Base-by-base conservation (phyloP, 768 basidiomycete species). In the Paxillus involutus region DNA sequence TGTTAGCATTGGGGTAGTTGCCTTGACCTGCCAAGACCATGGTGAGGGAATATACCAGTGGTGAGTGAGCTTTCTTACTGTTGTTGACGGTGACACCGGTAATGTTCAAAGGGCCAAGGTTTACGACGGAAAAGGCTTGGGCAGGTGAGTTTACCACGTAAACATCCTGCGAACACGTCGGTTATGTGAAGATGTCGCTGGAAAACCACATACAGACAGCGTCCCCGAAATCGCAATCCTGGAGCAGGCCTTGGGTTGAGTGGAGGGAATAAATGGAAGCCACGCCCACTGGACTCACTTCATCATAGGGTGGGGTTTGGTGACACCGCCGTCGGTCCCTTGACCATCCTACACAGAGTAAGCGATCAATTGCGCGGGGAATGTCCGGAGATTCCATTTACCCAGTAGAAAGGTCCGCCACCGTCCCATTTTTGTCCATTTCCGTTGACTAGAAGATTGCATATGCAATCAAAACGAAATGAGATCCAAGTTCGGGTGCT, bases 41-140 rank as follows among this genome's bases (percentile, higher is more conserved):
- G 9, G 26, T 40, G 6, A 24, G 53, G 43, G 12, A 45, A 44
- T 19, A 14, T 5, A n/a, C 3, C 17, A 21, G 26, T 17, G 11
- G 6, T 10, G 6, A 45, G 21, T 46, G 14, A n/a, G 13, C 4
- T 29, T 6, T 61, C 79, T 57, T 45, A 86, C 85, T 82, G 56
- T 87, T 73, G 55, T 87, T 83, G 51, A 88, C 75, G 16, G 63
- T 76, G 24, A 81, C 63, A 37, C 70, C 64, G 2, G 76, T 73
- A 63, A 88, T 79, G 14, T 74, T 62, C 69, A 74, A 49, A 0
- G 64, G 46, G 12, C 59, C 68, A 39, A 46, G 29, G 61, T 70
- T 71, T 17, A 44, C 55, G 41, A 77, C 56, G 30, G 69, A 47
- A 59, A 73, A 69, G 42, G 56, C 57, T 5, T 67, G 70, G n/a